phyloP scores from a whole-genome alignment of 345 rosid genomes.

The Brassica napus region Da-Ae NC_063446.1:72818001-72818500 shows the following conservation, averaged over 20 bases:
- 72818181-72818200: conserved; percentile 70
- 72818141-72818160: background rate
- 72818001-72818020: background rate
- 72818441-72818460: no score
- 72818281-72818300: conserved; percentile 74
- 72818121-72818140: background rate
- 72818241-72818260: conserved; percentile 81
- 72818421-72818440: no score
- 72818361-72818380: background rate
- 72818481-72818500: no score
- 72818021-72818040: background rate
- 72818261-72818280: conserved; percentile 87
- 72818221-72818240: conserved; percentile 72
- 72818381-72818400: no score
- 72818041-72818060: no score
- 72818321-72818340: conserved; percentile 60
- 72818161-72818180: conserved; percentile 83
- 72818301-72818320: conserved; percentile 70
- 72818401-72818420: no score
- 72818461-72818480: no score
- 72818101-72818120: background rate
- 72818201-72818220: conserved; percentile 57
- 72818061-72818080: background rate
- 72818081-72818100: background rate
- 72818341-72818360: conserved; percentile 33